Conservation (phyloP, 352 stramenopile genomes). For the Phytophthora europaea region DNA sequence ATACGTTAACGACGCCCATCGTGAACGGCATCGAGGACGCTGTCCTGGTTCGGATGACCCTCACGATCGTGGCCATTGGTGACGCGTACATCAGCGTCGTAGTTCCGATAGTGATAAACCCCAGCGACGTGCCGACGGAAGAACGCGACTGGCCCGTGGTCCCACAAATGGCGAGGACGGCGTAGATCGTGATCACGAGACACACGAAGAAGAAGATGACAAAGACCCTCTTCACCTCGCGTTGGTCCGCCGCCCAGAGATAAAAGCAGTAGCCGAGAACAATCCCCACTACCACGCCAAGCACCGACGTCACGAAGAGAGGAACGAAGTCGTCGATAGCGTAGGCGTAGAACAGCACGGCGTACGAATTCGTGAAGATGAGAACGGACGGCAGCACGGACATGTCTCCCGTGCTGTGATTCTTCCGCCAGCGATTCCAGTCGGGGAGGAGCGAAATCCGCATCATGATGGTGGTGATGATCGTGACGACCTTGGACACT, state of each 20-base stretch:
- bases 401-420: slow-evolving; percentile 42
- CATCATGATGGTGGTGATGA: slow-evolving; percentile 40
- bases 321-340: slow-evolving; percentile 57
- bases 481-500: slow-evolving; percentile 36
- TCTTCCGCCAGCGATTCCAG: slow-evolving; percentile 47
- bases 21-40: slow-evolving; percentile 54
- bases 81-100: slow-evolving; percentile 56
- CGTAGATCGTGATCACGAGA: slow-evolving; percentile 41
- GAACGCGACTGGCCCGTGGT: slow-evolving; percentile 34
- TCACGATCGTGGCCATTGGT: slow-evolving; percentile 50
- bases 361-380: slow-evolving; percentile 42
- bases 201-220: slow-evolving; percentile 34
- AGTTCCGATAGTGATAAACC: slow-evolving; percentile 48
- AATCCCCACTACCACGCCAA: slow-evolving; percentile 46
- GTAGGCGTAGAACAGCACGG: slow-evolving; percentile 55
- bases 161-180: slow-evolving; percentile 30
- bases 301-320: slow-evolving; percentile 51
- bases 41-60: slow-evolving; percentile 51
- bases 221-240: slow-evolving; percentile 37
- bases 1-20: slow-evolving; percentile 52
- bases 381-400: slow-evolving; percentile 42
- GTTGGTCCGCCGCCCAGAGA: slow-evolving; percentile 42
- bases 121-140: slow-evolving; percentile 34
- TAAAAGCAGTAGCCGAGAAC: slow-evolving; percentile 54
- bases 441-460: slow-evolving; percentile 39